Conservation (phyloP, 2,329 filamentous ascomycete genomes). For the Chrysoporthe austroafricana region DNA sequence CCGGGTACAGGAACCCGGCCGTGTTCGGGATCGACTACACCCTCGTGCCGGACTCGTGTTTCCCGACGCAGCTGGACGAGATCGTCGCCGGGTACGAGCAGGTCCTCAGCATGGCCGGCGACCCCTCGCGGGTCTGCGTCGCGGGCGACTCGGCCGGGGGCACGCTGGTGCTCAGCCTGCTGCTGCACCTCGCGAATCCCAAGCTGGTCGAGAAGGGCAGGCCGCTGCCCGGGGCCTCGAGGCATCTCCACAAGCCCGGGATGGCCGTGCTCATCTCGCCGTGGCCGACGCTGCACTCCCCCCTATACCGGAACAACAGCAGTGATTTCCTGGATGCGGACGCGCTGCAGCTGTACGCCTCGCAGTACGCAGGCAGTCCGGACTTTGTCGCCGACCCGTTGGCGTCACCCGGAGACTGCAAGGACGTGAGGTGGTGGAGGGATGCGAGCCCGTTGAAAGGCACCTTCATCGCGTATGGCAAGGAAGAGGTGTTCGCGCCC, state of each 20-base stretch:
- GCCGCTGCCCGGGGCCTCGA: constrained; percentile 34
- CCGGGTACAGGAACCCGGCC: constrained; percentile 74
- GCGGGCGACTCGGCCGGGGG: constrained; percentile 81
- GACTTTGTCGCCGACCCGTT: constrained; percentile 54
- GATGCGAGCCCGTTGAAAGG: constrained; percentile 68
- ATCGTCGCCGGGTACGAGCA: constrained; percentile 72
- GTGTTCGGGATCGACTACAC: constrained; percentile 83
- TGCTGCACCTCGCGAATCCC: constrained; percentile 64
- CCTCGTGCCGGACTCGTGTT: constrained; percentile 73
- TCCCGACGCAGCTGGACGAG: constrained; percentile 75
- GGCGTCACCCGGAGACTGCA: constrained; percentile 73
- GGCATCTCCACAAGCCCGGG: constrained; percentile 47
- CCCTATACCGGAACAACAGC: constrained; percentile 66
- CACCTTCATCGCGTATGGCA: constrained; percentile 72
- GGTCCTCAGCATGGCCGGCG: constrained; percentile 60
- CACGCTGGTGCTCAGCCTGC: constrained; percentile 71
- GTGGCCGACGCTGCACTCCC: constrained; percentile 75
- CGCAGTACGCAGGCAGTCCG: constrained; percentile 65
- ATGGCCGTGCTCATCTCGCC: constrained; percentile 78
- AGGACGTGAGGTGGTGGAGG: constrained; percentile 67
- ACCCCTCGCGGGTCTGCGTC: constrained; percentile 68
- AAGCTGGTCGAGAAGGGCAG: constrained; percentile 19
- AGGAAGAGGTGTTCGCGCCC: constrained; percentile 76
- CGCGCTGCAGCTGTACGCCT: constrained; percentile 70
- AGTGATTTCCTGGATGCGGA: constrained; percentile 76